Evolutionary conservation across 495 filamentous ascomycete species (phyloP).

Genomic region (Penicillium canescens): DNA sequence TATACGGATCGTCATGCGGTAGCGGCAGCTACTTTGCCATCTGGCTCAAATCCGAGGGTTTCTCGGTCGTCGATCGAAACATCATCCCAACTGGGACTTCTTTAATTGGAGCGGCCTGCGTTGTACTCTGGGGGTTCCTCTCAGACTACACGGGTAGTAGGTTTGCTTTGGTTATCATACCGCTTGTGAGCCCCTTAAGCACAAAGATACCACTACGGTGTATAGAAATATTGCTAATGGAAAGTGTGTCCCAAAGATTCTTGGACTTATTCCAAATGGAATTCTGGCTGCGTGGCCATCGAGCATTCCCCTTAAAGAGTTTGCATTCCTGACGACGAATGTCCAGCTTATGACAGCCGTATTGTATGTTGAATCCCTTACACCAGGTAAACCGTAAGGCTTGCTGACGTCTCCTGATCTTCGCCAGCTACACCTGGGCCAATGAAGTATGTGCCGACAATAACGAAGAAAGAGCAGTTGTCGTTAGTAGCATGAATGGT

Average conservation of each 20-base stretch:
- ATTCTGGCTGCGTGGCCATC: conserved; percentile 26
- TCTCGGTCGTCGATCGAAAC: conserved; percentile 21
- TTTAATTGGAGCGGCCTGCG: conserved; percentile 12
- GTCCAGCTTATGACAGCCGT: conserved; percentile 34
- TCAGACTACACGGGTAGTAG: conserved; percentile 21
- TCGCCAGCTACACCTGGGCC: conserved; percentile 19
- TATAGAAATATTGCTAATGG: background rate
- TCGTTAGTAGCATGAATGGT: conserved; percentile 24
- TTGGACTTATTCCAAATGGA: conserved; percentile 30
- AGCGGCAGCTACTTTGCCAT: conserved; percentile 20
- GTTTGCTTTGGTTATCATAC: conserved; percentile 15
- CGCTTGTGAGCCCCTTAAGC: conserved; percentile 4
- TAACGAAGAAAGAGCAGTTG: conserved; percentile 23
- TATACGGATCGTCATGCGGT: conserved; percentile 23
- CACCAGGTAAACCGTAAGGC: background rate
- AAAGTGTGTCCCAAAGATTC: background rate
- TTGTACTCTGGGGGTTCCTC: conserved; percentile 21
- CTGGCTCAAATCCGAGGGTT: conserved; percentile 22
- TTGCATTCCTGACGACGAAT: conserved; percentile 20
- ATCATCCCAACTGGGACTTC: conserved; percentile 16
- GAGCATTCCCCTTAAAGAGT: conserved; percentile 17
- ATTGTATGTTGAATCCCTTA: conserved; percentile 15
- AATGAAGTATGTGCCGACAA: conserved; percentile 23
- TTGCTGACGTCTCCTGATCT: background rate
- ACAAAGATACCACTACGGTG: too few species aligned